Evolutionary conservation across 2,329 filamentous ascomycete genomes (phyloP).

Genomic region (Hirsutella rhossiliensis): DNA sequence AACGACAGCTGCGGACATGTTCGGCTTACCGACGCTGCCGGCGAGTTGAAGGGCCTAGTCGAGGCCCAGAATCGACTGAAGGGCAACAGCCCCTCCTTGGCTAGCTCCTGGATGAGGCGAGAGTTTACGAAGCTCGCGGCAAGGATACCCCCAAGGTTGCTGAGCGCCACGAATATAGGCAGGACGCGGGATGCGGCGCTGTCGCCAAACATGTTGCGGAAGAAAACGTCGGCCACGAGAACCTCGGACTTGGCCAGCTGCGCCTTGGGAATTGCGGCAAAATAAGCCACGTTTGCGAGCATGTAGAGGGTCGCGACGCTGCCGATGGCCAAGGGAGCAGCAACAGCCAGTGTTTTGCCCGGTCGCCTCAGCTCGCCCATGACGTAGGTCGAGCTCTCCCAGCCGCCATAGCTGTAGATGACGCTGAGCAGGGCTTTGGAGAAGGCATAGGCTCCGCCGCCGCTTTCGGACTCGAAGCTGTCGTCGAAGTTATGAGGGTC

Average conservation of each 20-base stretch:
- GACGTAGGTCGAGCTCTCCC: constrained; percentile 53
- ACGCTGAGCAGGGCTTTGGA: constrained; percentile 46
- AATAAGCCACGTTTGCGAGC: constrained; percentile 54
- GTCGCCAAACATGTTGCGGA: constrained; percentile 48
- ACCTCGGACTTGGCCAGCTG: constrained; percentile 46
- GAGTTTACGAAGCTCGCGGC: constrained; percentile 48
- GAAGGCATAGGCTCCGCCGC: constrained; percentile 38
- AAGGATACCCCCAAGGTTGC: constrained; percentile 50
- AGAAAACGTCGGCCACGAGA: constrained; percentile 49
- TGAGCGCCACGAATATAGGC: constrained; percentile 46
- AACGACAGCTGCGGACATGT: too few relatives aligned
- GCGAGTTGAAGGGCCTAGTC: constrained; percentile 45
- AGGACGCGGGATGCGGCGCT: constrained; percentile 35
- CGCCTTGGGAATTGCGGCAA: constrained; percentile 46
- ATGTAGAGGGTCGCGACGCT: constrained; percentile 49
- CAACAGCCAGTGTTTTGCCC: constrained; percentile 38
- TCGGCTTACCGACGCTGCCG: background rate
- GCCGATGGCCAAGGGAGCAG: constrained; percentile 45
- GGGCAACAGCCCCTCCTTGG: constrained; percentile 57
- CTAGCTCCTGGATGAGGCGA: constrained; percentile 52
- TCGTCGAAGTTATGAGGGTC: constrained; percentile 46
- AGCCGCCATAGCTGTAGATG: constrained; percentile 50
- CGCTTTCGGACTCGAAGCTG: constrained; percentile 34
- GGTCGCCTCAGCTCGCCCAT: constrained; percentile 45
- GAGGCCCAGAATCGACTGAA: constrained; percentile 57